Percentiles rank a stretch among this genome's conserved stretches.
Evolutionary conservation across 345 rosid species (phyloP).

Genomic region (Streptanthus diversifolius): DNA sequence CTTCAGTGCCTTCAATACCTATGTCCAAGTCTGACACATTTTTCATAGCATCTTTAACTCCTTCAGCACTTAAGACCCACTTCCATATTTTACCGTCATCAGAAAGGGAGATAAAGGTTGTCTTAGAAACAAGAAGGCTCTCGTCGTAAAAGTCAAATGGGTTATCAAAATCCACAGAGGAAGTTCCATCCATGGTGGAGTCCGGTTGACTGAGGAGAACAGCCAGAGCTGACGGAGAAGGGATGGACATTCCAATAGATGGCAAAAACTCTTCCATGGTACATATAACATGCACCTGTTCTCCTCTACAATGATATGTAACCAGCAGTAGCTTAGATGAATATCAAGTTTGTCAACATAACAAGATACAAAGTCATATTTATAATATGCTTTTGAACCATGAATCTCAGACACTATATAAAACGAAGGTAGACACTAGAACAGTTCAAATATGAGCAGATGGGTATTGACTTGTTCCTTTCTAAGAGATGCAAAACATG

Average conservation of each 20-base stretch:
- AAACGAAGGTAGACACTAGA: not conserved
- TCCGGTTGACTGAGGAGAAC: slow-evolving; percentile 63
- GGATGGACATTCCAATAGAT: slow-evolving; percentile 71
- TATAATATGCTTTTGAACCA: slow-evolving; percentile 10
- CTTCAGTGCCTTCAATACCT: slow-evolving; percentile 32
- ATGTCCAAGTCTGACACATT: slow-evolving; percentile 31
- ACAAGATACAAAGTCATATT: slow-evolving; percentile 8
- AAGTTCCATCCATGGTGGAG: slow-evolving; percentile 57
- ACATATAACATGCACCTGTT: slow-evolving; percentile 81
- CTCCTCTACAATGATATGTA: slow-evolving; percentile 59
- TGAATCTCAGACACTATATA: not conserved
- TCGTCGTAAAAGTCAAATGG: slow-evolving; percentile 85
- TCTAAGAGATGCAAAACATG: no score
- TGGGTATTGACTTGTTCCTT: slow-evolving; percentile 1
- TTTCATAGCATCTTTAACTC: slow-evolving; percentile 48
- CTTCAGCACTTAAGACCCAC: slow-evolving; percentile 89
- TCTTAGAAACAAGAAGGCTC: slow-evolving; percentile 63
- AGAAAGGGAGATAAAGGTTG: slow-evolving; percentile 74
- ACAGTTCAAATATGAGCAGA: slow-evolving; percentile 4
- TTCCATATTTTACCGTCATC: slow-evolving; percentile 95
- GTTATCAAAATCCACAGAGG: slow-evolving; percentile 64
- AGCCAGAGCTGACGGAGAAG: slow-evolving; percentile 72
- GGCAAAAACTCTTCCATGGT: slow-evolving; percentile 87
- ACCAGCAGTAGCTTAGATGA: slow-evolving; percentile 28
- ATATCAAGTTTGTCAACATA: slow-evolving; percentile 24